Percentiles rank a stretch among this genome's conserved stretches.
These are phyloP conservation scores for Pestalotiopsis sp. DNA, from an alignment of 2,329 filamentous ascomycete species.

Conservation along the genomic window DNA sequence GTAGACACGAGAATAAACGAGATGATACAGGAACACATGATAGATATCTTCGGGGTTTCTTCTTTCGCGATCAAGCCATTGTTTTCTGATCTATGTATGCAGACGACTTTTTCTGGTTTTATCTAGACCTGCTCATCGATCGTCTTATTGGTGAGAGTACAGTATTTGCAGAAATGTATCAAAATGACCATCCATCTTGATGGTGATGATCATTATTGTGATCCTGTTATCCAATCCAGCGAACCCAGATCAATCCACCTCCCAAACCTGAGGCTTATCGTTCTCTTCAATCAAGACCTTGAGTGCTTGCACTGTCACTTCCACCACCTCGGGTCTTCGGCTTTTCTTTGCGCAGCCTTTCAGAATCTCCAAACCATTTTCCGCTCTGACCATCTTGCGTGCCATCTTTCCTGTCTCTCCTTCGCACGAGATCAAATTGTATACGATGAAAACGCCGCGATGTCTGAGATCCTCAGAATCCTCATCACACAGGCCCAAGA, in stretches of 20 bases:
- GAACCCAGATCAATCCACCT: slow-evolving; percentile 1
- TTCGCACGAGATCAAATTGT: slow-evolving; percentile 72
- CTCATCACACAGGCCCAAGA: slow-evolving; percentile 81
- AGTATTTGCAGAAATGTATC: not conserved
- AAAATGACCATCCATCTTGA: not conserved
- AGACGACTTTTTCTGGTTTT: not conserved
- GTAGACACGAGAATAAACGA: not conserved
- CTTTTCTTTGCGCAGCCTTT: slow-evolving; percentile 72
- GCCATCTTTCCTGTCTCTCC: slow-evolving; percentile 67
- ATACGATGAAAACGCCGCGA: slow-evolving; percentile 74
- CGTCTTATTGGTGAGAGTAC: not conserved
- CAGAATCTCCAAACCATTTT: slow-evolving; percentile 68
- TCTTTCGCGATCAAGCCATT: not conserved
- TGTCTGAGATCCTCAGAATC: slow-evolving; percentile 69
- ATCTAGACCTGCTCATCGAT: not conserved
- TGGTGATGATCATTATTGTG: not conserved
- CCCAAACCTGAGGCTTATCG: slow-evolving; percentile 11
- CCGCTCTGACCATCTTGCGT: slow-evolving; percentile 61
- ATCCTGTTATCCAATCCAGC: not conserved
- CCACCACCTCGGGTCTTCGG: slow-evolving; percentile 69
- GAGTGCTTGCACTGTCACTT: slow-evolving; percentile 72
- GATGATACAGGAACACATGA: not conserved
- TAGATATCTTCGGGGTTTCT: not conserved
- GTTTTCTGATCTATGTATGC: not conserved
- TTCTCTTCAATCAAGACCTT: slow-evolving; percentile 62